Conservation (phyloP, 805 yeast genomes). For the Pichia heedii region DNA sequence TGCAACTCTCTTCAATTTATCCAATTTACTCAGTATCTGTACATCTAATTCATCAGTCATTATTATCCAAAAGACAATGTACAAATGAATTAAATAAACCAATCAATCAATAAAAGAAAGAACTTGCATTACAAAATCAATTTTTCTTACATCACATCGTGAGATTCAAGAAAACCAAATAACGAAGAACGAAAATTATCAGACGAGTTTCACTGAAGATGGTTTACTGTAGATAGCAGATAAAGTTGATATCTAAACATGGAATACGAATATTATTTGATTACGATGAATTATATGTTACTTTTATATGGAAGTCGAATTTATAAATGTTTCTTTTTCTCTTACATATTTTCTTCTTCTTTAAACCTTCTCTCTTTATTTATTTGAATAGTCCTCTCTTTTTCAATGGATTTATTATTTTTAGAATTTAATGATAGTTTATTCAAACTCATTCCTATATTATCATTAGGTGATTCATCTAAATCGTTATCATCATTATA, state of each 20-base stretch:
- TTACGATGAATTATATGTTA: too few species aligned
- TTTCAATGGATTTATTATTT: constrained; percentile 13
- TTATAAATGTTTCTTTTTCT: background rate
- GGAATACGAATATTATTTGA: too few species aligned
- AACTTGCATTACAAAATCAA: too few species aligned
- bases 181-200: too few species aligned
- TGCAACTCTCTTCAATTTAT: constrained; percentile 1
- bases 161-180: too few species aligned
- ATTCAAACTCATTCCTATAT: background rate
- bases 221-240: too few species aligned
- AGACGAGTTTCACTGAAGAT: too few species aligned
- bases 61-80: too few species aligned
- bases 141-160: too few species aligned
- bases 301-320: too few species aligned
- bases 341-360: constrained; percentile 20
- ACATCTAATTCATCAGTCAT: background rate
- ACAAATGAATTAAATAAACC: background rate
- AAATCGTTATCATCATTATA: constrained; percentile 3
- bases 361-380: constrained; percentile 22
- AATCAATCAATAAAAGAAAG: too few species aligned
- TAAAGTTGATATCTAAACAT: too few species aligned
- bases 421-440: background rate
- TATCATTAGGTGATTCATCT: background rate
- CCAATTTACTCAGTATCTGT: constrained; percentile 1
- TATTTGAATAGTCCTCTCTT: constrained; percentile 11